Conservation (phyloP, 345 rosid species). For the Excoecaria agallocha region DNA sequence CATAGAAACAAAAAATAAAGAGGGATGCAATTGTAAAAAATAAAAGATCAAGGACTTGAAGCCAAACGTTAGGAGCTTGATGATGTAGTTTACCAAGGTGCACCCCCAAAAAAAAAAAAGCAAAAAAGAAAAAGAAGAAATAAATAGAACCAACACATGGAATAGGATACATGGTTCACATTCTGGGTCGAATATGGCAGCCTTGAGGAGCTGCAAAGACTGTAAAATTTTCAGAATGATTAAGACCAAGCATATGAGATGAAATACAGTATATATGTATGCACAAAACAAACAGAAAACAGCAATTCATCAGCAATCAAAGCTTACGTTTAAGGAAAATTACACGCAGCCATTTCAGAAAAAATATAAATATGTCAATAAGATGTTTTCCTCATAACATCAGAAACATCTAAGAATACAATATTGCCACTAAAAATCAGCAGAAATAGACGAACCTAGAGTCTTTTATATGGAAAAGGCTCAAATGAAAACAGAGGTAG, state of each 20-base stretch:
- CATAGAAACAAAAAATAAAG: no score
- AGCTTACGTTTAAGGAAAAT: background rate
- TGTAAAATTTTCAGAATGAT: constrained; percentile 31
- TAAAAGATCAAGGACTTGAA: no score
- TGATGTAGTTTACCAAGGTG: no score
- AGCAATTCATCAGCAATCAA: background rate
- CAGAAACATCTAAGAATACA: no score
- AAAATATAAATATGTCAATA: background rate
- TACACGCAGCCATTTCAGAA: background rate
- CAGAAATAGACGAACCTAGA: background rate
- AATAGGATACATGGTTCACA: constrained; percentile 81
- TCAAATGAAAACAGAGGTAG: background rate
- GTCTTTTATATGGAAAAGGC: background rate
- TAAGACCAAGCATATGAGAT: background rate
- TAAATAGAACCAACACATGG: constrained; percentile 4
- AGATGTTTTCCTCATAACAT: no score
- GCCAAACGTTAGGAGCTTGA: no score
- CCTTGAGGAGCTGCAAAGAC: constrained; percentile 82
- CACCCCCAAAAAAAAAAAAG: no score
- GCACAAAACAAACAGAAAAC: background rate
- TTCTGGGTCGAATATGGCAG: constrained; percentile 69
- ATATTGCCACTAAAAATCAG: background rate
- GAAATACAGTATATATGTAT: no score
- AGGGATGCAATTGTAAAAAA: no score
- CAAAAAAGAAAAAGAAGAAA: background rate